phyloP scores from a whole-genome alignment of 495 filamentous ascomycete genomes.

The Penicillium paxilli region DNA sequence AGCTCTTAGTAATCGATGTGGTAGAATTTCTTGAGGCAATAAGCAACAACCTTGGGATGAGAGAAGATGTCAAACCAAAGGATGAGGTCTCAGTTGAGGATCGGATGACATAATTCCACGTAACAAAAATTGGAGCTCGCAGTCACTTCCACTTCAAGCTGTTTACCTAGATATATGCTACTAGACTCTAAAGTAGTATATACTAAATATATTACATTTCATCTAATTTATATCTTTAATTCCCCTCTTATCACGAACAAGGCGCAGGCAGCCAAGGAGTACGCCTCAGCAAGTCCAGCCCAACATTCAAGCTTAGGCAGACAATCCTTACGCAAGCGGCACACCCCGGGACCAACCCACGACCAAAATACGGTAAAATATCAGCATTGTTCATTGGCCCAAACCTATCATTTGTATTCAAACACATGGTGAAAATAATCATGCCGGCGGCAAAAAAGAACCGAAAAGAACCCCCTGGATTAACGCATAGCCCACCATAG shows the following conservation, averaged over 20 bases:
- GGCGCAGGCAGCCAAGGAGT: background rate
- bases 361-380: too few relatives aligned
- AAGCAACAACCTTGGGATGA: background rate
- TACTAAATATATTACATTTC: too few relatives aligned
- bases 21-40: background rate
- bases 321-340: slow-evolving; percentile 16
- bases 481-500: slow-evolving; percentile 77
- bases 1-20: background rate
- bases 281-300: background rate
- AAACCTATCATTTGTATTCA: background rate
- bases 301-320: slow-evolving; percentile 20
- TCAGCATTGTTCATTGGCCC: background rate
- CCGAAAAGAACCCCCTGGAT: slow-evolving; percentile 82
- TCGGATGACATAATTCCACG: slow-evolving; percentile 47
- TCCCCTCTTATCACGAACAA: too few relatives aligned
- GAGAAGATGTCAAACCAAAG: slow-evolving; percentile 15
- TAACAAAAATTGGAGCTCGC: slow-evolving; percentile 11
- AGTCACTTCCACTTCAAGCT: too few relatives aligned
- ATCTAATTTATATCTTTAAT: background rate
- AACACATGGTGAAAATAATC: slow-evolving; percentile 1
- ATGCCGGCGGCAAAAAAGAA: slow-evolving; percentile 95
- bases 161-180: too few relatives aligned
- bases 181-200: too few relatives aligned
- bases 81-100: background rate
- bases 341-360: background rate